Conservation (phyloP, 2,329 filamentous ascomycete genomes). For the Neofusicoccum cordaticola region DNA sequence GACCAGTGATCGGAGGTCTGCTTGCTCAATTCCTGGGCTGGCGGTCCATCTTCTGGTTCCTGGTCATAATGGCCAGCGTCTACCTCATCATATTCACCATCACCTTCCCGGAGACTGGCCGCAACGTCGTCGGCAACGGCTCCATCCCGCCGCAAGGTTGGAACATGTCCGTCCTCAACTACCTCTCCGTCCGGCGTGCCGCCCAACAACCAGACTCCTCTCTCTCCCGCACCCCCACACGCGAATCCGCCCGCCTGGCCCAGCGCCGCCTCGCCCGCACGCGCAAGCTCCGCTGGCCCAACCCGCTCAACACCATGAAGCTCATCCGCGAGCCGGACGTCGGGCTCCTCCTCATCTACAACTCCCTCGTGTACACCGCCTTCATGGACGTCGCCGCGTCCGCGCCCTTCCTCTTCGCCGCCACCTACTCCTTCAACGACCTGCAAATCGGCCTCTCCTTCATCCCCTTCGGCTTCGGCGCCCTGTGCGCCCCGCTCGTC, state of each 20-base stretch:
- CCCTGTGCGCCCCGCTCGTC: conserved; percentile 36
- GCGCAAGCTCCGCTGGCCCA: conserved; percentile 42
- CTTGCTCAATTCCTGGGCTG: conserved; percentile 36
- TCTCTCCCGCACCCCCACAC: conserved; percentile 24
- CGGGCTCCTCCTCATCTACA: conserved; percentile 36
- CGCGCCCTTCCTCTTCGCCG: conserved; percentile 46
- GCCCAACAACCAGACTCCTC: background rate
- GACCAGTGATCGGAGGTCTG: conserved; percentile 36
- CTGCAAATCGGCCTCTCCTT: conserved; percentile 46
- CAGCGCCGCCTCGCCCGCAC: conserved; percentile 26
- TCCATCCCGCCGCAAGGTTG: conserved; percentile 27
- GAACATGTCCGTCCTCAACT: conserved; percentile 26
- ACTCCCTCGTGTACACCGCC: conserved; percentile 43
- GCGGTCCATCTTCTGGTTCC: conserved; percentile 42
- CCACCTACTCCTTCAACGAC: conserved; percentile 47
- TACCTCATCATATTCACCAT: conserved; percentile 33
- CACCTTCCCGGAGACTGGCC: conserved; percentile 41
- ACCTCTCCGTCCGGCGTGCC: conserved; percentile 28
- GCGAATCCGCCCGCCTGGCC: conserved; percentile 23
- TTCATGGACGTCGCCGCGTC: conserved; percentile 41
- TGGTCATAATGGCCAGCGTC: conserved; percentile 39
- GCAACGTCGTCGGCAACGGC: conserved; percentile 32
- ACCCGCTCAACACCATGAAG: conserved; percentile 41
- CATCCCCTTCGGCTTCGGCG: conserved; percentile 39
- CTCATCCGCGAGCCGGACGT: conserved; percentile 42